Evolutionary conservation across 1,139 yeast species (phyloP).

Genomic region (Suhomyces anneliseae): DNA sequence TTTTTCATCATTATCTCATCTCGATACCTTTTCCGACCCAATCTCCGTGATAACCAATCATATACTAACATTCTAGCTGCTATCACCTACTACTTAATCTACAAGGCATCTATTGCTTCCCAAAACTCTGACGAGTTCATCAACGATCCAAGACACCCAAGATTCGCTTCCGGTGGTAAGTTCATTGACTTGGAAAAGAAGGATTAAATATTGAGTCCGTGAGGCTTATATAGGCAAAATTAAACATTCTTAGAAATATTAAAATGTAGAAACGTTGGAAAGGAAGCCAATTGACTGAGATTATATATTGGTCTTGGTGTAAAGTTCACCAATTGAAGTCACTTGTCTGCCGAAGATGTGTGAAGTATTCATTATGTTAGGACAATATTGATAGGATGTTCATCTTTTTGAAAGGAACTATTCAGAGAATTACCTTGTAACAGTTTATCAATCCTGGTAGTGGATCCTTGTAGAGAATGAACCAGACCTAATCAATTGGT

Average conservation of each 20-base stretch:
- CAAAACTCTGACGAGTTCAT: slow-evolving; percentile 51
- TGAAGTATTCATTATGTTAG: no score
- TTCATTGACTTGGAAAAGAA: slow-evolving; percentile 48
- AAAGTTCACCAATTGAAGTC: no score
- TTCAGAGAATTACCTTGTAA: no score
- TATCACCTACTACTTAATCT: slow-evolving; percentile 44
- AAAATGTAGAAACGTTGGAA: background rate
- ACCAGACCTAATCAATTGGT: no score
- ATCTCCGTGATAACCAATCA: no score
- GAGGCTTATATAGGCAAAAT: background rate
- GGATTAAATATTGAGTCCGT: slow-evolving; percentile 18
- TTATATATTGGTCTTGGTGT: background rate
- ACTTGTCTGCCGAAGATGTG: no score
- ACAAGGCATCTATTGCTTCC: slow-evolving; percentile 45
- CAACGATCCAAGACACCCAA: slow-evolving; percentile 57
- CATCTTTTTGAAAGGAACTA: no score
- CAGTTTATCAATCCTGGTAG: no score
- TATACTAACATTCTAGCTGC: slow-evolving; percentile 33
- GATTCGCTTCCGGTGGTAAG: slow-evolving; percentile 52
- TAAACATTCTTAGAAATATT: background rate
- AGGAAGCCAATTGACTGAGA: background rate
- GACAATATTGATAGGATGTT: no score
- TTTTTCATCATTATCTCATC: background rate
- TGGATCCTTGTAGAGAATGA: no score
- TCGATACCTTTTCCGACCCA: no score